These are phyloP conservation scores for Aspergillus pseudoglaucus DNA, from an alignment of 2,329 filamentous ascomycete genomes.

Conservation along the genomic window DNA sequence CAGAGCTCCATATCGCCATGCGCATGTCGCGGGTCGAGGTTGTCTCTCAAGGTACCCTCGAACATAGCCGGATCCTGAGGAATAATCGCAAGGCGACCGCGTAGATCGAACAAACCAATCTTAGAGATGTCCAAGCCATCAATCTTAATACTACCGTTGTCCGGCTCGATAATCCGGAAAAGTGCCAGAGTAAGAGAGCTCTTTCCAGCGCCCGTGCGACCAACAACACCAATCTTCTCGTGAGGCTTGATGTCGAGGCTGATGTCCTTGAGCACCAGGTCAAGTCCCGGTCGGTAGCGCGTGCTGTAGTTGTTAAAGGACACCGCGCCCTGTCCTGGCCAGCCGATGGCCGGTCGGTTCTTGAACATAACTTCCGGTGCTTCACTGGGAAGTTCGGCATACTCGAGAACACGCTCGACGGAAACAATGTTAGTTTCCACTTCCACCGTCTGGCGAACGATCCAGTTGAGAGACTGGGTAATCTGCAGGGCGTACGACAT, in stretches of 20 bases:
- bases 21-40: conserved; percentile 87
- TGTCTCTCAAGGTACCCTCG: conserved; percentile 86
- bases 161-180: conserved; percentile 91
- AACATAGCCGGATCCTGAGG: conserved; percentile 96
- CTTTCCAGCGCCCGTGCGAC: conserved; percentile 92
- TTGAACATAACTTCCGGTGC: conserved; percentile 89
- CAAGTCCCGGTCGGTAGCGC: conserved; percentile 80
- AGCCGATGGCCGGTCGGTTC: conserved; percentile 77
- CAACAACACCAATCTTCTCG: conserved; percentile 97
- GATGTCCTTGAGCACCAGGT: conserved; percentile 89
- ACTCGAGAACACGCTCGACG: conserved; percentile 94
- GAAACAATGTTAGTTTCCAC: conserved; percentile 99
- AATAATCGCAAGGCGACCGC: conserved; percentile 87
- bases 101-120: conserved; percentile 83
- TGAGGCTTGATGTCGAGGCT: conserved; percentile 87
- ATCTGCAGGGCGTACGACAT: conserved; percentile 98
- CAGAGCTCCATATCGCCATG: conserved; percentile 96
- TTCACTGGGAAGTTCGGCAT: conserved; percentile 83
- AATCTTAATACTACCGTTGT: conserved; percentile 72
- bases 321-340: conserved; percentile 84
- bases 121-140: conserved; percentile 82
- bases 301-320: conserved; percentile 92
- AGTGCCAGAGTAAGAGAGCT: conserved; percentile 86
- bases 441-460: conserved; percentile 95
- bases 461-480: conserved; percentile 96